Evolutionary conservation across 2,329 filamentous ascomycete genomes (phyloP).

Genomic region (Leptographium flavum): DNA sequence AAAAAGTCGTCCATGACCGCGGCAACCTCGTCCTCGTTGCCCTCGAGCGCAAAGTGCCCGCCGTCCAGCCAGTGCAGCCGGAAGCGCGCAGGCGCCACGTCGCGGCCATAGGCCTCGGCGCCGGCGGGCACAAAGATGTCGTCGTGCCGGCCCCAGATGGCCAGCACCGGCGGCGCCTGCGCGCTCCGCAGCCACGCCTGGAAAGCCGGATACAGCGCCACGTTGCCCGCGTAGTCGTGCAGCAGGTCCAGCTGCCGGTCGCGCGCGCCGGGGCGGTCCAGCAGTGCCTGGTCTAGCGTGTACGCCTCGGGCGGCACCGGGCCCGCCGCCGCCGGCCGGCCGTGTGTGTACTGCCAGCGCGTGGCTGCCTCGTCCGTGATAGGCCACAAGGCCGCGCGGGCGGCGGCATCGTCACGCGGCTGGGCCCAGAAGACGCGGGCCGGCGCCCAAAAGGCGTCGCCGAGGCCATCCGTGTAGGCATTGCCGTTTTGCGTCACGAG

Average conservation of each 20-base stretch:
- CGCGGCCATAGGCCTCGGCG: slow-evolving; percentile 37
- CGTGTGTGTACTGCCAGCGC: slow-evolving; percentile 29
- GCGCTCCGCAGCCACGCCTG: slow-evolving; percentile 38
- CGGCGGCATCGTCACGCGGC: slow-evolving; percentile 14
- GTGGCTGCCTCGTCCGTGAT: slow-evolving; percentile 24
- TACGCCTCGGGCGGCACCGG: slow-evolving; percentile 30
- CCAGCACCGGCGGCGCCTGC: slow-evolving; percentile 34
- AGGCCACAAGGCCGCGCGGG: slow-evolving; percentile 20
- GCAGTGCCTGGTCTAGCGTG: slow-evolving; percentile 34
- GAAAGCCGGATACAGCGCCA: slow-evolving; percentile 36
- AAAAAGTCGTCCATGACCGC: slow-evolving; percentile 16
- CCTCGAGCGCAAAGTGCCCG: slow-evolving; percentile 39
- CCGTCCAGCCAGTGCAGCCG: slow-evolving; percentile 37
- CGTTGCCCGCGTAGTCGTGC: slow-evolving; percentile 40
- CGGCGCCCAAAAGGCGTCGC: slow-evolving; percentile 32
- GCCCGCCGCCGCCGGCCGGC: slow-evolving; percentile 18
- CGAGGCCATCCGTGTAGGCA: slow-evolving; percentile 41
- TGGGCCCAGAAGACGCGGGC: slow-evolving; percentile 30
- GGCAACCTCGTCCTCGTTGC: slow-evolving; percentile 17
- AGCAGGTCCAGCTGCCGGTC: slow-evolving; percentile 41
- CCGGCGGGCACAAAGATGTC: slow-evolving; percentile 33
- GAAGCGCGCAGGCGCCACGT: slow-evolving; percentile 25
- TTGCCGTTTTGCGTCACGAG: slow-evolving; percentile 49
- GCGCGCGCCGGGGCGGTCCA: slow-evolving; percentile 32
- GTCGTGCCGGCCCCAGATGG: slow-evolving; percentile 45